Base-by-base conservation (phyloP, 345 rosid species). In the Brassica juncea region DNA sequence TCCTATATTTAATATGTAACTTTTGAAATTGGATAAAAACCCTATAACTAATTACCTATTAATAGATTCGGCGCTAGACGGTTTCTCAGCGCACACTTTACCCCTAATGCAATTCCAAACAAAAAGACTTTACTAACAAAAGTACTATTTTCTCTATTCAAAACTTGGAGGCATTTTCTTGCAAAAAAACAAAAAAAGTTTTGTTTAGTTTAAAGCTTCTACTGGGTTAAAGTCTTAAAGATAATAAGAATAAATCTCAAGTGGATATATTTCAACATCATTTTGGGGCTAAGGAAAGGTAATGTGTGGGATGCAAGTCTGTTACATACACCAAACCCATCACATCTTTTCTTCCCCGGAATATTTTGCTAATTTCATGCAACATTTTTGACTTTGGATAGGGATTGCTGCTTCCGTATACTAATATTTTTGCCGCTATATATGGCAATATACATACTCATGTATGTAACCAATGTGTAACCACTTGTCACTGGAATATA, bases 301-400 rank as follows among this genome's bases (percentile, higher is more conserved):
- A 68, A 55, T 74, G 63, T 75, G 83, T 70, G 72, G 80, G 80
- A 30, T 74, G 57, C 83, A 80, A 75, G 72, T 69, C 59, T 74
- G 75, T 70, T 52, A 63, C 75, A 74, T 39, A 80, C 47, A 73
- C 65, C 61, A 73, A 47, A 66, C 63, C 57, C 76, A 65, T 75
- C 76, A 57, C 68, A 57, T 75, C 31, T 49, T 14, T 42, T 11
- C 55, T 64, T 23, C 10, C 31, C 77, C 80, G 57, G 73, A 81
- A 75, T 75, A 75, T 71, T 81, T 81, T 81, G 77, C 80, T 75
- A 70, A 71, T 75, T 71, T 75, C 83, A 71, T 80, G 77, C 80
- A 75, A 52, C 80, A 75, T 57, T 75, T 77, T 64, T 70, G 16
- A 66, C 64, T 81, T 70, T 81, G n/a, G 80, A 75, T 66, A 2